Percentiles rank a stretch among this genome's conserved stretches.
Conservation (phyloP, 139 green algal species). For the Medakamo hakoo region DNA sequence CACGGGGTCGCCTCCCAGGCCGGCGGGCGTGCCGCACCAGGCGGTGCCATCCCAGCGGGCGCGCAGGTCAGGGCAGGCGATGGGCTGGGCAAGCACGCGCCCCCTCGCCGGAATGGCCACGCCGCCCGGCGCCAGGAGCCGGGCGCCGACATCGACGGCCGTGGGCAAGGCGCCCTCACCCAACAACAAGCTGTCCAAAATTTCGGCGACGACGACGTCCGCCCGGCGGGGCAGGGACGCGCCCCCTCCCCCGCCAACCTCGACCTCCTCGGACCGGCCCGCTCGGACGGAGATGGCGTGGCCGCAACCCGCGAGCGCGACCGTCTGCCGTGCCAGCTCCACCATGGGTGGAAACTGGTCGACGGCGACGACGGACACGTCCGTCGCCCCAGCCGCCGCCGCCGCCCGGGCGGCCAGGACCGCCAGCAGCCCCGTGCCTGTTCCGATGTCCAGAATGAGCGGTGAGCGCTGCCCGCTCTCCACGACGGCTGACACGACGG, state of each 20-base stretch:
- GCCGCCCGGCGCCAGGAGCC: conserved; percentile 24
- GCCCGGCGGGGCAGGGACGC: conserved; percentile 7
- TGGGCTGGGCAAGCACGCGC: conserved; percentile 23
- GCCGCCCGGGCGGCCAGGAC: conserved; percentile 26
- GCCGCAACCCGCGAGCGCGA: conserved; percentile 16
- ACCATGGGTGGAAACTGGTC: conserved; percentile 43
- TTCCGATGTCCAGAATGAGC: conserved; percentile 35
- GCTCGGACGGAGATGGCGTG: conserved; percentile 11
- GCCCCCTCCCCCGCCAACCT: no score
- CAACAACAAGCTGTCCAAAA: conserved; percentile 45
- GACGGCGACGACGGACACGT: conserved; percentile 19
- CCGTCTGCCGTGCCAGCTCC: conserved; percentile 12
- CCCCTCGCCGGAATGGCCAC: conserved; percentile 25
- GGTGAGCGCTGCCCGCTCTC: no score
- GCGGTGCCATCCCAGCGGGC: conserved; percentile 10
- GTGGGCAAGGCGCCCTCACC: conserved; percentile 42
- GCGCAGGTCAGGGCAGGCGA: conserved; percentile 17
- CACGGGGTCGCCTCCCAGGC: neutral
- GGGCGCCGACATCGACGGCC: conserved; percentile 21
- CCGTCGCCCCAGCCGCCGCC: no score
- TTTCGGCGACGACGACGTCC: conserved; percentile 43
- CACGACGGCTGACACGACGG: neutral
- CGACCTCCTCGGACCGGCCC: conserved; percentile 31
- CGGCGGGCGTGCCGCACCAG: neutral
- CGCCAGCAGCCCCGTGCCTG: conserved; percentile 40